Evolutionary conservation across 495 filamentous ascomycete species (phyloP).

Genomic region (Aspergillus cavernicola): DNA sequence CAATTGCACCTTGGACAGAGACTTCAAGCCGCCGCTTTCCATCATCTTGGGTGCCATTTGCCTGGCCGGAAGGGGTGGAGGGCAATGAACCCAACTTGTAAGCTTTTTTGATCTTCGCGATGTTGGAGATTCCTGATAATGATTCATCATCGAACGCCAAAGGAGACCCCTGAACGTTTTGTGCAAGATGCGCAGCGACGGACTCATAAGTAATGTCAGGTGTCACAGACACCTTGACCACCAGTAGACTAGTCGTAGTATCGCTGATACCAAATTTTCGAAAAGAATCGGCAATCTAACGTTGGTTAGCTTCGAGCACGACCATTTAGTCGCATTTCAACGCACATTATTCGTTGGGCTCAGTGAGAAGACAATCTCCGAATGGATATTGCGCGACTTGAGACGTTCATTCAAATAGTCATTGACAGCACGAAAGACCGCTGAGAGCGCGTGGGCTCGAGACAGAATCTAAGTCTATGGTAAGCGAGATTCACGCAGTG

Average conservation of each 20-base stretch:
- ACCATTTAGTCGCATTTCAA: background rate
- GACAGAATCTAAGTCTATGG: constrained; percentile 53
- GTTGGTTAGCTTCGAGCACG: constrained; percentile 19
- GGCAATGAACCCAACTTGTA: constrained; percentile 69
- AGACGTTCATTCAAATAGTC: constrained; percentile 56
- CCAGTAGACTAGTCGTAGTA: constrained; percentile 63
- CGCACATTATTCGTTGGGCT: constrained; percentile 81
- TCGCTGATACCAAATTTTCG: constrained; percentile 77
- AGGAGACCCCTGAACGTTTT: constrained; percentile 58
- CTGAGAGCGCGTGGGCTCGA: constrained; percentile 67
- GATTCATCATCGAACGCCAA: constrained; percentile 61
- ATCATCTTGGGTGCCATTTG: constrained; percentile 19
- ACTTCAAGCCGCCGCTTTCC: constrained; percentile 55
- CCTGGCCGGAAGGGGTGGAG: constrained; percentile 27
- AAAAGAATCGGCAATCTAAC: constrained; percentile 86
- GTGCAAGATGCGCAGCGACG: constrained; percentile 59
- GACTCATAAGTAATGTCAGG: constrained; percentile 48
- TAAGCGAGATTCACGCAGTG: constrained; percentile 9
- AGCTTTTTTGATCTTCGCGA: constrained; percentile 68
- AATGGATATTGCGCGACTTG: constrained; percentile 84
- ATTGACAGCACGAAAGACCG: constrained; percentile 73
- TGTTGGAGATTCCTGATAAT: constrained; percentile 56
- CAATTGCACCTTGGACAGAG: constrained; percentile 66
- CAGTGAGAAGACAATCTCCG: constrained; percentile 83
- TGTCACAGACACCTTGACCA: constrained; percentile 63